These are phyloP conservation scores for Backusella tarrabulga DNA, from an alignment of 192 early-diverging fungal species.

Conservation along the genomic window DNA sequence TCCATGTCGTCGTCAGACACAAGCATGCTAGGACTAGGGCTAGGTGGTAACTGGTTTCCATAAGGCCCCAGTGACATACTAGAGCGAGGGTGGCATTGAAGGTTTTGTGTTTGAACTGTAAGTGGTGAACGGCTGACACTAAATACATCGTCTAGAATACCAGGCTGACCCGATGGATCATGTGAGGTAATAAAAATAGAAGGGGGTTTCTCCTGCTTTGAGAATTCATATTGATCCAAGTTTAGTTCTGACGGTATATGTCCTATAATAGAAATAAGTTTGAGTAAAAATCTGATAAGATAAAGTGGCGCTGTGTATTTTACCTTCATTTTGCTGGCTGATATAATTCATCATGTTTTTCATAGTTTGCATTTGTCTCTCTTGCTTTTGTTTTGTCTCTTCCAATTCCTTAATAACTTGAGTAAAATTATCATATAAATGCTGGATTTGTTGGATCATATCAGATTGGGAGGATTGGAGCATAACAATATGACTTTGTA, in stretches of 20 bases:
- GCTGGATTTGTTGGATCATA: conserved; percentile 68
- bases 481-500: conserved; percentile 74
- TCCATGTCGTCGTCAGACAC: conserved; percentile 34
- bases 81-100: conserved; percentile 1
- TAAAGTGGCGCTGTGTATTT: neutral
- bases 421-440: conserved; percentile 71
- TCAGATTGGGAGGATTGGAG: conserved; percentile 76
- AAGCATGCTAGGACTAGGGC: conserved; percentile 33
- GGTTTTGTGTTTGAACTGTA: conserved; percentile 10
- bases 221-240: neutral
- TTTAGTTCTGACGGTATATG: conserved; percentile 22
- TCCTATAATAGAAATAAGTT: conserved; percentile 10
- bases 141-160: conserved; percentile 12
- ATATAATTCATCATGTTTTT: conserved; percentile 67
- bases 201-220: conserved; percentile 13
- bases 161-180: neutral
- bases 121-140: conserved; percentile 1
- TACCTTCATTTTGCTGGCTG: conserved; percentile 37
- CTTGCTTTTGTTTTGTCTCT: conserved; percentile 71
- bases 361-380: conserved; percentile 63
- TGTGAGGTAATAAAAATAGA: conserved; percentile 34
- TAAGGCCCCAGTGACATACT: conserved; percentile 11
- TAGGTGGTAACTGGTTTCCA: conserved; percentile 21
- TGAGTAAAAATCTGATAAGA: neutral
- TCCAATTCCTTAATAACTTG: conserved; percentile 72